Base-by-base conservation (phyloP, 78 protist genomes). In the Dictyostelium firmibasis region DNA sequence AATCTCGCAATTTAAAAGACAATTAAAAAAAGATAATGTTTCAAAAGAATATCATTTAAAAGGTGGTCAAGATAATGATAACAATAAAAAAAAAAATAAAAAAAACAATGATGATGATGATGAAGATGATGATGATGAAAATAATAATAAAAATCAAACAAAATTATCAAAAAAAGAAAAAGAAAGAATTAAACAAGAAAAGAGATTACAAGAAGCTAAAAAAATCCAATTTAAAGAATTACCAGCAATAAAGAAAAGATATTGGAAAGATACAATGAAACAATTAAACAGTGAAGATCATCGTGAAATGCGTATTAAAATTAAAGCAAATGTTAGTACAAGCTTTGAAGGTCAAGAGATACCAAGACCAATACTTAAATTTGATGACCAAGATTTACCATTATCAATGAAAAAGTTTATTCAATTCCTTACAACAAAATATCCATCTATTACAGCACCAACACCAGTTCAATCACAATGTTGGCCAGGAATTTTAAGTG, bases 391-490 rank as follows among this genome's bases (percentile, higher is more conserved):
- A 6, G 94, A 89, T 44, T 23, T 89, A 20, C 94, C 94, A 27
- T 29, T 16, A 8, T 36, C 47, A 6, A 89, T 89, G 94, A 72
- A 36, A 31, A 70, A 41, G 31, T 89, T 23, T 60, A 43, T 89
- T 1, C 62, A 29, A 0, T 89, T 89, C 25, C 69, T 89, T 50
- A 25, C 41, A 29, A 92, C 69, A 0, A 86, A 84, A 35, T 31
- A 81, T 50, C 31, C 94, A 29, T 0, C 43, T 1, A 98, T 96
- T 93, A 33, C 20, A 20, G 91, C 77, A 31, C 98, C 98, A 62
- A 96, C 97, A 33, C 95, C 97, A 33, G 96, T 97, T 36, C 98
- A 97, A 82, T 60, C 64, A 86, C 92, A 81, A 47, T 33, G 81
- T 14, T 62, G 91, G 76, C 82, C 95, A 14, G 88, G 95, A 11